A percentile compares a stretch with the other conserved stretches of the same genome.
Conservation (phyloP, 345 rosid genomes). For the Arabidopsis suecica region DNA sequence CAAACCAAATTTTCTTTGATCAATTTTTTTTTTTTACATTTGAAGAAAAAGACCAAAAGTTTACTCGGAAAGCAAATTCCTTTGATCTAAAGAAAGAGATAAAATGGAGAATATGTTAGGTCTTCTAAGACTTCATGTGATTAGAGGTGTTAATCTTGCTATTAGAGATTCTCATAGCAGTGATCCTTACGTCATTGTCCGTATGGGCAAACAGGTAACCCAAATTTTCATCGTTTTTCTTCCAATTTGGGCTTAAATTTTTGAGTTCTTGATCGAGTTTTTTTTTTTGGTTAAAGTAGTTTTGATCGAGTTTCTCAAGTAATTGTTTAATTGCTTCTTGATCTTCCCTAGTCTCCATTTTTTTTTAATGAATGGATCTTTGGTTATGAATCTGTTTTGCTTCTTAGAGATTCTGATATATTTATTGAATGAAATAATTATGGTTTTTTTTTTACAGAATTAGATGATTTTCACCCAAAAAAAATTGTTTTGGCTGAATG, state of each 20-base stretch:
- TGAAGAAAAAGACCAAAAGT: background rate
- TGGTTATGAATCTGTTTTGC: slow-evolving; percentile 18
- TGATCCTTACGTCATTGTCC: slow-evolving; percentile 80
- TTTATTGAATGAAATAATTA: background rate
- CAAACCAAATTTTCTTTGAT: background rate
- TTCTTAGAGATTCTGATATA: background rate
- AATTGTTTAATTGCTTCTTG: too few species aligned
- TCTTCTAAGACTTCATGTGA: slow-evolving; percentile 70
- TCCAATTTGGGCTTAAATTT: background rate
- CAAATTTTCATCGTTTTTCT: background rate
- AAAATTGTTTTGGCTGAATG: background rate
- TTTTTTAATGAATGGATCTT: too few species aligned
- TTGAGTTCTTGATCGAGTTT: background rate
- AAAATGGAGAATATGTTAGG: slow-evolving; percentile 75
- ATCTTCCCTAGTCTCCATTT: too few species aligned
- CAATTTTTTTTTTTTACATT: background rate
- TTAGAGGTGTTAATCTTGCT: slow-evolving; percentile 84
- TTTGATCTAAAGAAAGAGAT: background rate
- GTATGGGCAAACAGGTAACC: slow-evolving; percentile 80
- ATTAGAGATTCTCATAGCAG: slow-evolving; percentile 76
- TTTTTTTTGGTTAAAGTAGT: too few species aligned
- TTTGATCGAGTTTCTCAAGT: too few species aligned
- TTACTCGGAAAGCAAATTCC: slow-evolving; percentile 6
- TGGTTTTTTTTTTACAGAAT: background rate
- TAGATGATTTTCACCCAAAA: background rate